Base-by-base conservation (phyloP, 1,284 basidiomycete genomes). In the Chalciporus piperatoides region DNA sequence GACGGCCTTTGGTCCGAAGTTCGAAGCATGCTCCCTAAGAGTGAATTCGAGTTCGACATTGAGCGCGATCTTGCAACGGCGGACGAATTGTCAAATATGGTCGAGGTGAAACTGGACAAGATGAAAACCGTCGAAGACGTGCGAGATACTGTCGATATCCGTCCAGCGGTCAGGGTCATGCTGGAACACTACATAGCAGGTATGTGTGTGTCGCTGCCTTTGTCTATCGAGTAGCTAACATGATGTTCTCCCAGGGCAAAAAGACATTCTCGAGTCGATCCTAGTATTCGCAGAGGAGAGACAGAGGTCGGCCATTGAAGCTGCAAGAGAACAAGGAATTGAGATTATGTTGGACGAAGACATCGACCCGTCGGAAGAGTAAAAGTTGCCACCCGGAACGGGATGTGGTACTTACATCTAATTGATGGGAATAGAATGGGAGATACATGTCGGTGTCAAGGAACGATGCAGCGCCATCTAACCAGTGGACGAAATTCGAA, bases 21-120 rank as follows among this genome's bases (percentile, higher is more conserved):
- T 27, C 64, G 80, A 5, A 57, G 46, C 1, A 68, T 73, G n/a
- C 53, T 87, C 14, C 56, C 70, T 19, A 38, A 71, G 9, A 65
- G 71, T 17, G 62, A 69, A 10, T 62, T 65, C 21, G 51, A 59
- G 14, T 82, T 79, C 4, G 21, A 23, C 21, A 5, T 23, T 55
- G 81, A 84, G 56, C 74, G 80, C 56, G 72, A 81, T 51, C 69
- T 90, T 47, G 80, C 87, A 51, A 78, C 84, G 0, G 81, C 86
- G 21, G 79, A 77, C 9, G 71, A 78, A 60, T 62, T 92, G 51
- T 72, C 71, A 9, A 77, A 81, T 27, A 90, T 92, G 86, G 69
- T 82, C 7, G 71, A 78, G 51, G 65, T 69, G 17, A 69, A 86
- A 54, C 59, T 84, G 36, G 72, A 74, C 10, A 77, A 75, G 15